These are phyloP conservation scores for Pneumocystis oryctolagi DNA, from an alignment of 1,139 yeast genomes.

Conservation along the genomic window DNA sequence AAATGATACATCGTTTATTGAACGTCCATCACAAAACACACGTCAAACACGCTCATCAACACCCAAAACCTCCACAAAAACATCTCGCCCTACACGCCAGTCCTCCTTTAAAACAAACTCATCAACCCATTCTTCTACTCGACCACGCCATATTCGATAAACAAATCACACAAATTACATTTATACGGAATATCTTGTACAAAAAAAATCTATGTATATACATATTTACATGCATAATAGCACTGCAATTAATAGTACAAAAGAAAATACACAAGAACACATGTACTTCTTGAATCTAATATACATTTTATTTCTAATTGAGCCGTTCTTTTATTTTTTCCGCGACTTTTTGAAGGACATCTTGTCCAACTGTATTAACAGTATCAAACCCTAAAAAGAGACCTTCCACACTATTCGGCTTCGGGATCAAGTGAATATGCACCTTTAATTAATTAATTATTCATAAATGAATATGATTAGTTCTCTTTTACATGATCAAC, in stretches of 20 bases:
- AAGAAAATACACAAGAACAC: too few species aligned
- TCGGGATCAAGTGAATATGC: slow-evolving; percentile 91
- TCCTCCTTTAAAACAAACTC: neutral
- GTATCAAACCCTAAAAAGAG: slow-evolving; percentile 86
- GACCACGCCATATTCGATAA: neutral
- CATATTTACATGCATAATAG: too few species aligned
- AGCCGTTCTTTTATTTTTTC: neutral
- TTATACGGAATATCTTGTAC: too few species aligned
- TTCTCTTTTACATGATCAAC: slow-evolving; percentile 61
- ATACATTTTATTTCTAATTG: neutral
- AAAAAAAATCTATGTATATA: neutral
- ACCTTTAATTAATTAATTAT: neutral
- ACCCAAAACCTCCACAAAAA: neutral
- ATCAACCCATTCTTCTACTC: neutral
- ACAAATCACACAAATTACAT: neutral
- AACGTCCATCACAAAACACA: slow-evolving; percentile 5
- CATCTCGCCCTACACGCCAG: neutral
- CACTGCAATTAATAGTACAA: too few species aligned
- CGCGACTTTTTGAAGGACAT: neutral
- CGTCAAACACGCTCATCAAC: neutral
- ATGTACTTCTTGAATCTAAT: too few species aligned
- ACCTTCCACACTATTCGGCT: slow-evolving; percentile 54
- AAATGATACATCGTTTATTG: slow-evolving; percentile 14
- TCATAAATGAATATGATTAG: neutral
- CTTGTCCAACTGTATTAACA: slow-evolving; percentile 36